phyloP scores from a whole-genome alignment of 2,329 filamentous ascomycete species.

The Hymenoscyphus scutula region DNA sequence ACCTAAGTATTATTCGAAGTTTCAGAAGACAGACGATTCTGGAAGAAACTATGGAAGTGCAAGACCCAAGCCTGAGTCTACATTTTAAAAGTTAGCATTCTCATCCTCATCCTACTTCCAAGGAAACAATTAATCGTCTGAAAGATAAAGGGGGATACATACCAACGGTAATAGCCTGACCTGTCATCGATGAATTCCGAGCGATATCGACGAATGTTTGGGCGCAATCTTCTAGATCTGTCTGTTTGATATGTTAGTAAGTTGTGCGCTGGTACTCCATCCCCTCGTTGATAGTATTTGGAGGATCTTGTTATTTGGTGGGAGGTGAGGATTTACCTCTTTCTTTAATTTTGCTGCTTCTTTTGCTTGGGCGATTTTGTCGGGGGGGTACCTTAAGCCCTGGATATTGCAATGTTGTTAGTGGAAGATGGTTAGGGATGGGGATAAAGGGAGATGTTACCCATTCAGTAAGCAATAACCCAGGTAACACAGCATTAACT shows the following conservation, averaged over 20 bases:
- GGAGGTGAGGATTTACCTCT: slow-evolving; percentile 50
- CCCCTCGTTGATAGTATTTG: too few relatives aligned
- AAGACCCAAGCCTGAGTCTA: neutral
- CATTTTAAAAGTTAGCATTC: neutral
- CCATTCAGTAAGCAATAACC: slow-evolving; percentile 48
- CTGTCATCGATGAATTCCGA: slow-evolving; percentile 43
- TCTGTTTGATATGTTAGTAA: slow-evolving; percentile 34
- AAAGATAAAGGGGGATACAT: slow-evolving; percentile 13
- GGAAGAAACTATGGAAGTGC: neutral
- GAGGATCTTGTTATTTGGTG: too few relatives aligned
- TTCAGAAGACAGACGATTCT: neutral
- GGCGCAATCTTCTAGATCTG: slow-evolving; percentile 51
- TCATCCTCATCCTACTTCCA: neutral
- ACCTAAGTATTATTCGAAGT: too few relatives aligned
- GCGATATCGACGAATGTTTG: slow-evolving; percentile 54
- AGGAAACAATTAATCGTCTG: neutral
- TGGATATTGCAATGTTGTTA: too few relatives aligned
- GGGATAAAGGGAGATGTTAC: neutral
- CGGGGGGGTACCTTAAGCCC: neutral
- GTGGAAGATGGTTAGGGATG: too few relatives aligned
- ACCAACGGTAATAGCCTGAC: slow-evolving; percentile 36
- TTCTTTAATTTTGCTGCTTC: slow-evolving; percentile 54
- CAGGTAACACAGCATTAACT: slow-evolving; percentile 59
- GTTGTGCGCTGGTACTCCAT: too few relatives aligned
- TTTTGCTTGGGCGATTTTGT: neutral